These are phyloP conservation scores for Quercus phellos DNA, from an alignment of 331 rosid genomes.

Conservation along the genomic window DNA sequence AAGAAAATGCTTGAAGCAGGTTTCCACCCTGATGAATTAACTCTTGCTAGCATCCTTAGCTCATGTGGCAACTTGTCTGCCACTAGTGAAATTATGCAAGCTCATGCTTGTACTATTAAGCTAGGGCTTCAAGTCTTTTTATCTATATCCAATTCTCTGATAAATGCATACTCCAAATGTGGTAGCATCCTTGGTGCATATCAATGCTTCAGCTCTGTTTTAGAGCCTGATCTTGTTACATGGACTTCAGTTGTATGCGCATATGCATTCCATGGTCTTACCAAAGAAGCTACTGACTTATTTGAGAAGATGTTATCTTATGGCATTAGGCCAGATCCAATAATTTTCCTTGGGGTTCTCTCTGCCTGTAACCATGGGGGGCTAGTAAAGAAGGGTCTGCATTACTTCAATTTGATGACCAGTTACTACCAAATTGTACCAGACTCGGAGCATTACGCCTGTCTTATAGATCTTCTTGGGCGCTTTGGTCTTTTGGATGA, in stretches of 20 bases:
- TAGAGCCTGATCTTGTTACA: constrained; percentile 53
- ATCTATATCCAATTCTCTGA: constrained; percentile 53
- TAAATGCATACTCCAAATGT: constrained; percentile 71
- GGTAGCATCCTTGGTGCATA: constrained; percentile 46
- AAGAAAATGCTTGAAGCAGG: constrained; percentile 48
- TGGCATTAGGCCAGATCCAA: constrained; percentile 48
- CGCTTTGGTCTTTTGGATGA: constrained; percentile 62
- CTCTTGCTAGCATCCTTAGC: constrained; percentile 57
- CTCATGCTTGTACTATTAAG: constrained; percentile 48
- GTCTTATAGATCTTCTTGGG: constrained; percentile 67
- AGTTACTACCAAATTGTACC: constrained; percentile 41
- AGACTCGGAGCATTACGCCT: constrained; percentile 52
- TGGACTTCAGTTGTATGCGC: constrained; percentile 73
- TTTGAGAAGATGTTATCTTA: constrained; percentile 59
- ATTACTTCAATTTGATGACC: constrained; percentile 58
- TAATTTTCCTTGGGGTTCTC: constrained; percentile 66
- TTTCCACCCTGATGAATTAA: constrained; percentile 48
- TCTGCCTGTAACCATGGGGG: constrained; percentile 77
- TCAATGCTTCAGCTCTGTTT: constrained; percentile 45
- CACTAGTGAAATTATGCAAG: constrained; percentile 40
- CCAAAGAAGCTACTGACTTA: constrained; percentile 42
- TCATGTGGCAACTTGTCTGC: constrained; percentile 55
- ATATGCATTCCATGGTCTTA: constrained; percentile 70
- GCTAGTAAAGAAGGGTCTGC: constrained; percentile 44
- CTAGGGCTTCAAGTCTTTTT: constrained; percentile 42